Evolutionary conservation across 2,329 filamentous ascomycete genomes (phyloP).

Genomic region (Sporothrix schenckii): DNA sequence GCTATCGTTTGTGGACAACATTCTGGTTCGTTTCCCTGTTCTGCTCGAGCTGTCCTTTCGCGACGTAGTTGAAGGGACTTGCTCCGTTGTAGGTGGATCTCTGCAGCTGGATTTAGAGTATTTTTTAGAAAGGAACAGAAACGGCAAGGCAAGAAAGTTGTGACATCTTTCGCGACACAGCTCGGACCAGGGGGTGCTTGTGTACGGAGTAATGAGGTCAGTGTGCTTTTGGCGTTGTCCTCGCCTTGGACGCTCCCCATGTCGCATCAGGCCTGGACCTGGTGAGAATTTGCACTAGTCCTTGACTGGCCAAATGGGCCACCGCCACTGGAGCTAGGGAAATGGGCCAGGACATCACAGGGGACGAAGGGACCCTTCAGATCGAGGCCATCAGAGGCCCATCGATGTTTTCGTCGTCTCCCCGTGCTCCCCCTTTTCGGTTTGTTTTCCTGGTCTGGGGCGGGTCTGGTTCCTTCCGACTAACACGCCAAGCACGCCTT

Average conservation of each 20-base stretch:
- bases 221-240: background rate
- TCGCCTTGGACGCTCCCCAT: background rate
- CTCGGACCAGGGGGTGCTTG: conserved; percentile 21
- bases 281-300: background rate
- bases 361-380: background rate
- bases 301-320: background rate
- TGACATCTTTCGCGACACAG: conserved; percentile 27
- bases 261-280: background rate
- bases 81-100: background rate
- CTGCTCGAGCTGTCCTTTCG: background rate
- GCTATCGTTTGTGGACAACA: conserved; percentile 1
- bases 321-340: background rate
- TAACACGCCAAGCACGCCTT: background rate
- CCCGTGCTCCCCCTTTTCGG: background rate
- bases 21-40: background rate
- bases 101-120: background rate
- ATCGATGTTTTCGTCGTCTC: background rate
- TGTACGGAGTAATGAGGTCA: conserved; percentile 1
- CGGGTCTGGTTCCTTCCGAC: conserved; percentile 10
- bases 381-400: conserved; percentile 19
- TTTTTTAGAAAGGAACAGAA: no score
- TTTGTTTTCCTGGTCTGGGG: conserved; percentile 9
- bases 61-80: no score
- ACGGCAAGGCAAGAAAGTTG: background rate
- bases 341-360: conserved; percentile 8